Base-by-base conservation (phyloP, 208 protist species). In the Phytomonas francai region DNA sequence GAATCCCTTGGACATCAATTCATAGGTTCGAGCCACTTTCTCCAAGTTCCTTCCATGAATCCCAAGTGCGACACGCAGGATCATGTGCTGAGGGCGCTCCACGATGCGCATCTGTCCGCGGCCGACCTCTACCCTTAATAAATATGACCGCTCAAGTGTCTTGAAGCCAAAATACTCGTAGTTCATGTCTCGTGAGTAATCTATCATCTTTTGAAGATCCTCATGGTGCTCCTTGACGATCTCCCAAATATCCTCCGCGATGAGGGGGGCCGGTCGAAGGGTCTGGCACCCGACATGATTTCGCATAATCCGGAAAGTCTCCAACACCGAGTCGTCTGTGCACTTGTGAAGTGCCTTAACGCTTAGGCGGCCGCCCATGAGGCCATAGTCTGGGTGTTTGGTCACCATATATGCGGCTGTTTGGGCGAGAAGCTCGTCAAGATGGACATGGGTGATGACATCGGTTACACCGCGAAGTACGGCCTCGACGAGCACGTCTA, bases 141-240 rank as follows among this genome's bases (percentile, higher is more conserved):
- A 84, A 81, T 99, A 99, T 6, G 96, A 98, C 49, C 95, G 83
- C 83, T 99, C 97, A n/a, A 99, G 89, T 27, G 98, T 99, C 81
- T 98, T 98, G 80, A 97, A 99, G n/a, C 98, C 98, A 72, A 99
- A 99, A 81, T 97, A 99, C 68, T 99, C 96, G 80, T 97, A 99
- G 49, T 91, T 85, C 68, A 98, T 92, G 77, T 99, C 98, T 42
- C 97, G 83, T 32, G 87, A 77, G 82, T 98, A 98, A 67, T 98
- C 80, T 25, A 99, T 96, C 1, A 91, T 86, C 4, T 45, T 54
- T 67, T 99, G 88, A 19, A 99, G 81, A 19, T 67, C 57, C 64
- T 97, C 92, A 19, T 78, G 67, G 70, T 95, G 74, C 65, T 78
- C 67, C 79, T 92, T 29, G 29, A 98, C 85, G 54, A 97, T 76